These are phyloP conservation scores for Daldinia sp. DNA, from an alignment of 2,329 filamentous ascomycete species.

Conservation along the genomic window DNA sequence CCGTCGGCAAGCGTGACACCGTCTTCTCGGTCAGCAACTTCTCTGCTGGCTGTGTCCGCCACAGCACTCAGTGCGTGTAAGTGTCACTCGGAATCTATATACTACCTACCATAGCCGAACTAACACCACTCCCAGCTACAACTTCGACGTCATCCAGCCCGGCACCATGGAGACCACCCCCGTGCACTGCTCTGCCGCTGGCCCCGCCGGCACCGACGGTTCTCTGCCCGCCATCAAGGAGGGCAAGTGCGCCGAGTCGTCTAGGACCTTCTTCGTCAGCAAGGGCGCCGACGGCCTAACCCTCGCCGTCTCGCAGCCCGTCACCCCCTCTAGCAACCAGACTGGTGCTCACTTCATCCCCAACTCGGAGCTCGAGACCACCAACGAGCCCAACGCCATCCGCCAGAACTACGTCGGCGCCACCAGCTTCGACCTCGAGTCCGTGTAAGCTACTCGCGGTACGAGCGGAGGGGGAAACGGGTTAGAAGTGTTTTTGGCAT, in stretches of 20 bases:
- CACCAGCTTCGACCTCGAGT: neutral
- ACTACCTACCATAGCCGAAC: neutral
- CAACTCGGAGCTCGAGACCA: neutral
- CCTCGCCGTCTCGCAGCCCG: neutral
- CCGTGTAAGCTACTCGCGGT: neutral
- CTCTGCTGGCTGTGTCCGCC: conserved; percentile 42
- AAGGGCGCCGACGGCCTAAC: neutral
- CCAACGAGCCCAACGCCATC: neutral
- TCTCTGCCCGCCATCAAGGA: neutral
- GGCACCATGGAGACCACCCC: neutral
- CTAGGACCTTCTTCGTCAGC: neutral
- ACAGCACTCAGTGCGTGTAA: conserved; percentile 43
- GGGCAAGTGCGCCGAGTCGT: neutral
- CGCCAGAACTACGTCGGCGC: neutral
- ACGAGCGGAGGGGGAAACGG: neutral
- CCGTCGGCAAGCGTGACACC: conserved; percentile 32
- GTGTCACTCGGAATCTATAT: neutral
- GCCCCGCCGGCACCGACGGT: neutral
- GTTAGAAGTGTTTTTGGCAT: neutral
- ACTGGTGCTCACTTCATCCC: neutral
- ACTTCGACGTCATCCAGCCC: neutral
- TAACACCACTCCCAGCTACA: neutral
- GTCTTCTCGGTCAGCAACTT: conserved; percentile 43
- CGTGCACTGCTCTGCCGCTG: neutral
- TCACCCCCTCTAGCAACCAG: neutral